These are phyloP conservation scores for Monosporascus sp. DNA, from an alignment of 2,329 filamentous ascomycete species.

Conservation along the genomic window DNA sequence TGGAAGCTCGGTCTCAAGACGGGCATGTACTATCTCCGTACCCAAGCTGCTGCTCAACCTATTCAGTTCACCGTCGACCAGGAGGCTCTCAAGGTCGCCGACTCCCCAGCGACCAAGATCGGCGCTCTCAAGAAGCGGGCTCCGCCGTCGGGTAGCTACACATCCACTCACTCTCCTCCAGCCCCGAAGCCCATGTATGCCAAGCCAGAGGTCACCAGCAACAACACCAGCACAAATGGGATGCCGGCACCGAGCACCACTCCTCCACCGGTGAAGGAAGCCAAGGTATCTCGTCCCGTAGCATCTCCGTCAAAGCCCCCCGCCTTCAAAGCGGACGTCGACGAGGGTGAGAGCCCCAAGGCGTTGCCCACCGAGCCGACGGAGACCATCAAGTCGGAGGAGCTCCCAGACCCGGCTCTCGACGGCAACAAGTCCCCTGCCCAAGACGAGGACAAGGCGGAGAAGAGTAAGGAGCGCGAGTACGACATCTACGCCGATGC, in stretches of 20 bases:
- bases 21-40: constrained; percentile 99
- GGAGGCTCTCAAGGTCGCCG: constrained; percentile 81
- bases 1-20: constrained; percentile 99
- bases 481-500: constrained; percentile 94
- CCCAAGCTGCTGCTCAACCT: constrained; percentile 90
- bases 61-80: constrained; percentile 99
- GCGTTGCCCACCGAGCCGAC: constrained; percentile 67
- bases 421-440: constrained; percentile 41
- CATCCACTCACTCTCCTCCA: constrained; percentile 52
- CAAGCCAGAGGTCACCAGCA: constrained; percentile 42
- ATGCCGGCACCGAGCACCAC: constrained; percentile 65
- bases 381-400: constrained; percentile 57
- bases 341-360: constrained; percentile 75
- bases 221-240: constrained; percentile 44
- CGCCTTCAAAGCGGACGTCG: constrained; percentile 70
- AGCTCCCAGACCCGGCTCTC: constrained; percentile 54
- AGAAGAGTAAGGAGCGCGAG: constrained; percentile 69
- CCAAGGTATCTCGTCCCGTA: constrained; percentile 38
- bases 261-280: constrained; percentile 47
- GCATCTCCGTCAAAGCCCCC: constrained; percentile 57
- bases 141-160: constrained; percentile 50
- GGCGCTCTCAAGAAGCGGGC: constrained; percentile 64
- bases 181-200: constrained; percentile 64
- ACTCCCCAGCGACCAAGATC: constrained; percentile 68
- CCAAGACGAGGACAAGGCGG: constrained; percentile 70